Base-by-base conservation (phyloP, 2,329 filamentous ascomycete species). In the Stagonosporopsis vannaccii region DNA sequence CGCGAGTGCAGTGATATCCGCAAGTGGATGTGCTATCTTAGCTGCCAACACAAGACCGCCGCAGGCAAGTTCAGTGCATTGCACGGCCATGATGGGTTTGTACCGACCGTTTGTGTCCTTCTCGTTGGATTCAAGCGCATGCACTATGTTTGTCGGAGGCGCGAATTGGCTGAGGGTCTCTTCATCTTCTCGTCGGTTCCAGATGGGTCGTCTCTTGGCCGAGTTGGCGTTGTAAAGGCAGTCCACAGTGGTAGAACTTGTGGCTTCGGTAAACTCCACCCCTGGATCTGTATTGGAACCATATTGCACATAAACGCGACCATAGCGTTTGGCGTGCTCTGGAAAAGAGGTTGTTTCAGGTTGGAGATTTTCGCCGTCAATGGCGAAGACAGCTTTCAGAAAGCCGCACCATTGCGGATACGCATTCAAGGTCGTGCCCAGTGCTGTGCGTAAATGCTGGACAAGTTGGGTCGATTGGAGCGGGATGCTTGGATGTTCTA, bases 1-100 rank as follows among this genome's bases (percentile, higher is more conserved):
- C 4, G 20, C 47, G 9, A 60, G 57, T 26, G 30, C 43, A 1
- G 57, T 28, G 20, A 60, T 60, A 11, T 60, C 52, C 13, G 57
- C 57, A 32, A 56, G 25, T 13, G 57, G 52, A 56, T 60, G 52
- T 9, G 57, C 57, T 2, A 39, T 56, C 25, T 56, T 56, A 15
- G 20, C 49, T 28, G 49, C 48, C 3, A 60, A 26, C 4, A 52
- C 49, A 26, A 46, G 22, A 6, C 57, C 52, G 54, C 52, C 57
- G n/a, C 35, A 37, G 47, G 52, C 35, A 19, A 60, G 30, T 12
- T 15, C 30, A 25, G 57, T 60, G 45, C 35, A 53, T 41, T 56
- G 52, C 1, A 60, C 22, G 30, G 52, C 57, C 57, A 60, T 56
- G 36, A 40, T 53, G 9, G 57, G 49, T 25, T 51, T 53, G 48